Base-by-base conservation (phyloP, 2,329 filamentous ascomycete species). In the Paracoccidioides lutzii region DNA sequence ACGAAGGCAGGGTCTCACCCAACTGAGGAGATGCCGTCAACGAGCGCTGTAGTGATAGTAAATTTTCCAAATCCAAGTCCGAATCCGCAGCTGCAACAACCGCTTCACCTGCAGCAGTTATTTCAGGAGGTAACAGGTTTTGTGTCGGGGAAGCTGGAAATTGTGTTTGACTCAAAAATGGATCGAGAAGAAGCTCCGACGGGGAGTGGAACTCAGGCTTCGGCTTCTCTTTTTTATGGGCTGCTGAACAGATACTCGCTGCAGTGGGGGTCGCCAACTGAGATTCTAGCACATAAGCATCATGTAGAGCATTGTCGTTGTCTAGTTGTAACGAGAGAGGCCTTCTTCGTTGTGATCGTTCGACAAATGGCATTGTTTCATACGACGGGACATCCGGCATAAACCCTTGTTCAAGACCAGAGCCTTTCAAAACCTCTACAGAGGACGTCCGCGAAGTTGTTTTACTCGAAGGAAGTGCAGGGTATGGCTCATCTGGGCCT, bases 241-340 rank as follows among this genome's bases (percentile, higher is more conserved):
- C 33, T 57, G 62, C 63, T 48, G 69, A 55, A 12, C 71, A 66
- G 53, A 78, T 78, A 8, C 73, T 68, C 15, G 75, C 76, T 4
- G 83, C 83, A 58, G 81, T 87, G 1, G 87, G 86, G 1, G 86
- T 90, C 0, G 79, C 78, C 64, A 88, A 81, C 60, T 82, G 75
- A 5, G 84, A 87, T 46, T 76, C 83, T 7, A 82, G 71, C 33
- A 78, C 65, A 52, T 83, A 79, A 7, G 71, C 64, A 8, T 67
- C 64, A 3, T 70, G 66, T 3, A 37, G 53, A 1, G 64, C 60
- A 22, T 68, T 55, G 14, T 69, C 61, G 9, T 61, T 58, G 14
- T 64, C 59, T 15, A 69, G 59, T 0, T 61, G 63, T 14, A 69
- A 55, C 14, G 61, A 63, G 12, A 60, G 54, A 9, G 65, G 64